Evolutionary conservation across 2,329 filamentous ascomycete genomes (phyloP), one percentile per base, ranked within the genome.

Genomic region (Blumeriella jaapii): DNA sequence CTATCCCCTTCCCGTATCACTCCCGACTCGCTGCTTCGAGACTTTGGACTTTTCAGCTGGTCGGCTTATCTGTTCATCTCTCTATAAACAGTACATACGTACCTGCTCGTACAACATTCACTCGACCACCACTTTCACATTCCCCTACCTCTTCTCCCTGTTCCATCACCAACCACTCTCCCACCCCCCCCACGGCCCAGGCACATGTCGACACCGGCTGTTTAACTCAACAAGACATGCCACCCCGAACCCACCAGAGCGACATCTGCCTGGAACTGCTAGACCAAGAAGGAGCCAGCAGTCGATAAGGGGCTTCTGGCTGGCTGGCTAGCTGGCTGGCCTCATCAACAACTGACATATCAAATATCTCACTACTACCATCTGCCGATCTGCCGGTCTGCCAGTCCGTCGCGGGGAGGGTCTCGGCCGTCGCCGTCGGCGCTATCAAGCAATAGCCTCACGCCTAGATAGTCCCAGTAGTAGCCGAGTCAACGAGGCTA

Each of bases 231-330:
- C 13, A 27, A 35, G 33, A 29, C 19, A 35, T 32, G 35, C 28
- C 32, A 18, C 29, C 26, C 28, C 29, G 27, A 17, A 29, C 26
- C 12, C 36, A 38, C 7, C 36, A 38, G 30, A 31, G 25, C 17
- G 24, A 38, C 6, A 27, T 38, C 17, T 38, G 36, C 24, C 26
- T 38, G 9, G 29, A 38, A 32, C 30, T 38, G 29, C 30, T 38
- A 8, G 25, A 33, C 16, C 30, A 31, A 20, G 29, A 28, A 22
- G 25, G 24, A 29, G 23, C 25, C 36, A 27, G 29, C 25, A 33
- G 19, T 14, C 29, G 25, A 38, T 38, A 38, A 29, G 26, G 12
- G 8, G 24, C n/a, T 15, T 28, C 15, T n/a, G 9, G 7, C 25
- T 27, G 11, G 23, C 14, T 22, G 20, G n/a, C 8, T 15, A 27